phyloP scores from a whole-genome alignment of 176 grass and related monocot species.

The Avena insularis region DNA sequence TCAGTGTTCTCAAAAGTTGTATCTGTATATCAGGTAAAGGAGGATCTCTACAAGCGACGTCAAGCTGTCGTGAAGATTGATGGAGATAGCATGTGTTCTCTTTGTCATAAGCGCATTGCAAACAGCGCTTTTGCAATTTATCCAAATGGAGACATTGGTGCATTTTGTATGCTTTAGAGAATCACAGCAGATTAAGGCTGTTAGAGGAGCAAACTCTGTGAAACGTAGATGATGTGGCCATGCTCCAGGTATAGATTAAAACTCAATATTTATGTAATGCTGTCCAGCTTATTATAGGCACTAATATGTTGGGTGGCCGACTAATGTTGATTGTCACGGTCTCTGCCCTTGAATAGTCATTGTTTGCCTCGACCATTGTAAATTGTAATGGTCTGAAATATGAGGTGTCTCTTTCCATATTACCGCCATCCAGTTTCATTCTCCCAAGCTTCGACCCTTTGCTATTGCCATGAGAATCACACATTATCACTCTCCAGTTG shows the following conservation, averaged over 20 bases:
- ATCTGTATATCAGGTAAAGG: conserved; percentile 74
- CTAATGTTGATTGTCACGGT: background rate
- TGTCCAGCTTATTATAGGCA: background rate
- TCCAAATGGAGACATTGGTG: conserved; percentile 92
- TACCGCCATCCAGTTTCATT: background rate
- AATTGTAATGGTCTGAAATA: conserved; percentile 24
- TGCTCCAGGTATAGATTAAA: conserved; percentile 43
- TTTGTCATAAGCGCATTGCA: conserved; percentile 91
- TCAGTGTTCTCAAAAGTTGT: conserved; percentile 36
- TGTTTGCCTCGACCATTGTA: conserved; percentile 26
- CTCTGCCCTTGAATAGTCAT: background rate
- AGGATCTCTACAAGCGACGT: conserved; percentile 79
- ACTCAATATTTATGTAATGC: conserved; percentile 18
- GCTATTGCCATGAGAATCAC: conserved; percentile 16
- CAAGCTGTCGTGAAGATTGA: conserved; percentile 86
- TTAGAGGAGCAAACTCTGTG: conserved; percentile 55
- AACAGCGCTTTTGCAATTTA: conserved; percentile 97
- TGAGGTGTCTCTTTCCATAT: background rate
- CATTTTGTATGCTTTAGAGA: conserved; percentile 99
- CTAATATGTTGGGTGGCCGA: background rate
- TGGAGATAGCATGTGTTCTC: conserved; percentile 88
- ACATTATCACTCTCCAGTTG: background rate
- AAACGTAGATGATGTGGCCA: conserved; percentile 56
- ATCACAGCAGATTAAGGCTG: conserved; percentile 83
- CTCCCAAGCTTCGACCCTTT: background rate